Percentiles rank a stretch among this genome's conserved stretches.
Conservation (phyloP, 2,329 filamentous ascomycete species). For the Colletotrichum cuscutae region DNA sequence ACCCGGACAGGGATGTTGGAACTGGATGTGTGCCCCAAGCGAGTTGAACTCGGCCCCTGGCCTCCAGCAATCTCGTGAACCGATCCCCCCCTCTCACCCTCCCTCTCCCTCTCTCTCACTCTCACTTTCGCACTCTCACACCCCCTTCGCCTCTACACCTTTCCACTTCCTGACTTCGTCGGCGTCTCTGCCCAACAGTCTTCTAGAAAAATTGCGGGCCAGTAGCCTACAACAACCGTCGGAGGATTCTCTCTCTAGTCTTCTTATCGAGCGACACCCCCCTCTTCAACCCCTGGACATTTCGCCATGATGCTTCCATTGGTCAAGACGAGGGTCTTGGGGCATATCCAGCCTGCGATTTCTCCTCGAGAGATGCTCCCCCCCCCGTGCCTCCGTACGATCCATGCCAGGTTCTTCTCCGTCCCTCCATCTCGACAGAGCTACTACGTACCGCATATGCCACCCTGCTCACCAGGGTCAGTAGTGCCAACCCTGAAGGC, state of each 20-base stretch:
- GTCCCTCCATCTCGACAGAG: slow-evolving; percentile 48
- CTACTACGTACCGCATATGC: slow-evolving; percentile 34
- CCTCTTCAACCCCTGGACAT: slow-evolving; percentile 40
- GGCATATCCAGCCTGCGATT: slow-evolving; percentile 34
- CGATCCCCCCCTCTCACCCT: slow-evolving; percentile 46
- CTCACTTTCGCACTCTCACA: slow-evolving; percentile 37
- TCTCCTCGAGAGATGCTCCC: slow-evolving; percentile 32
- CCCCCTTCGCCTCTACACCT: slow-evolving; percentile 46
- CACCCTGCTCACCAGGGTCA: slow-evolving; percentile 29
- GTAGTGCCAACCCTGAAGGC: slow-evolving; percentile 33
- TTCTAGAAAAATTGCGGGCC: slow-evolving; percentile 58
- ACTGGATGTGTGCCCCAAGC: slow-evolving; percentile 43
- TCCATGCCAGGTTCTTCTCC: slow-evolving; percentile 39
- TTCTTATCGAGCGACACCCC: slow-evolving; percentile 44
- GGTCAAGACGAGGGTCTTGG: slow-evolving; percentile 33
- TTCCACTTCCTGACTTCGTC: slow-evolving; percentile 50
- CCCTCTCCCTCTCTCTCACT: slow-evolving; percentile 42
- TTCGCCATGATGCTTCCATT: slow-evolving; percentile 39
- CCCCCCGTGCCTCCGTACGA: slow-evolving; percentile 41
- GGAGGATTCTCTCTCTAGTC: slow-evolving; percentile 60
- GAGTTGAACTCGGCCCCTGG: slow-evolving; percentile 44
- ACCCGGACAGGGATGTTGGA: slow-evolving; percentile 32
- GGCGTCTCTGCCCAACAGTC: slow-evolving; percentile 57
- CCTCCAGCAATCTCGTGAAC: slow-evolving; percentile 59
- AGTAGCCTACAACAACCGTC: slow-evolving; percentile 48